Evolutionary conservation across 2,329 filamentous ascomycete species (phyloP), one percentile per base, ranked within the genome.

Genomic region (Xylariomycetidae sp.): DNA sequence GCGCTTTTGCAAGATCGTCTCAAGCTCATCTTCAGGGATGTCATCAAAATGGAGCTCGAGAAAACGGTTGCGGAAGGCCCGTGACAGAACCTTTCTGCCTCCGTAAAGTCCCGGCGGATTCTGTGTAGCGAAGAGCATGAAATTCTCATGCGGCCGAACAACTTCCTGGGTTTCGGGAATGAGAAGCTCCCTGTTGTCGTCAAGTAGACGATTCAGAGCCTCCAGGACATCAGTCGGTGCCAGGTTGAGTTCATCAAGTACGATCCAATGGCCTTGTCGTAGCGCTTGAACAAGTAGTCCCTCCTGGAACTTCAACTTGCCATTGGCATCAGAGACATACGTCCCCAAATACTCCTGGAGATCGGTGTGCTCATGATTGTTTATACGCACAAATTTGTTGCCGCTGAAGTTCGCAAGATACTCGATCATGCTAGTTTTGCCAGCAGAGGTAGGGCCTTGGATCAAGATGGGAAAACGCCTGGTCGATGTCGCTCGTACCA

Each of bases 351-450:
- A 99, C 56, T 99, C 93, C 59, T 98, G 92, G 23, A 99, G 67
- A 58, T 99, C 92, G 0, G 92, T 98, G 53, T 98, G 92, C 55
- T 99, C 93, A 60, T 99, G 92, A 48, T 99, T 99, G 64, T 99
- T 99, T 68, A 99, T 98, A 39, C 92, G 79, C 26, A 98, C 88
- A 54, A 96, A 98, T 53, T 85, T 92, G 57, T 99, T 95, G 4
- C 93, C 92, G 19, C 88, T 96, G 35, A 85, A 83, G 52, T 94
- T 92, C n/a, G 93, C 90, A 23, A 99, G 72, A 56, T 95, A 95
- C 60, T 96, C 90, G 25, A 98, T 94, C 92, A 99, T 98, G 60
- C 90, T 96, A 0, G 92, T 99, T 62, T 99, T 99, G 44, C 92
- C 92, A 10, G 90, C 85, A 5, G 93, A 98, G 0, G 92, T 99